These are phyloP conservation scores for Galium porrigens DNA, from an alignment of 305 asterid species.

Conservation along the genomic window DNA sequence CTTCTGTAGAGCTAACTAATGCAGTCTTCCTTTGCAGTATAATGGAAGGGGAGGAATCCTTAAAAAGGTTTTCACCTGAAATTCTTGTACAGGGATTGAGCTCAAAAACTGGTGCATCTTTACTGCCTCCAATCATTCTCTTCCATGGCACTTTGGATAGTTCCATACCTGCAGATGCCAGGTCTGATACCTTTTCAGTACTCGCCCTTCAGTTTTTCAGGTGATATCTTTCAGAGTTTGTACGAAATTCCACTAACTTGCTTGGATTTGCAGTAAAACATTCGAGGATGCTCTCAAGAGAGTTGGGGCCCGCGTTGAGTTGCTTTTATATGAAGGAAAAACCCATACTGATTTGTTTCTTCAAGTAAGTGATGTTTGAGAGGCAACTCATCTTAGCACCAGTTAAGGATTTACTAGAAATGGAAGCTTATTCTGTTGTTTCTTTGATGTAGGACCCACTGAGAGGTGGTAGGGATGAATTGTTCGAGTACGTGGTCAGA, in stretches of 20 bases:
- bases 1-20: slow-evolving; percentile 5
- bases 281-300: slow-evolving; percentile 45
- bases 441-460: slow-evolving; percentile 67
- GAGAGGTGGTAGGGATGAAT: slow-evolving; percentile 85
- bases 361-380: slow-evolving; percentile 41
- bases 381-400: not conserved
- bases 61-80: slow-evolving; percentile 77
- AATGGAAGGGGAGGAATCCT: slow-evolving; percentile 83
- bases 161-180: slow-evolving; percentile 69
- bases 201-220: not conserved
- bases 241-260: slow-evolving; percentile 9
- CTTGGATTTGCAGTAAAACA: slow-evolving; percentile 38
- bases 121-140: slow-evolving; percentile 63
- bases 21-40: slow-evolving; percentile 35
- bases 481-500: slow-evolving; percentile 54
- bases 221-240: not conserved
- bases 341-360: slow-evolving; percentile 89
- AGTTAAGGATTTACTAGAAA: not conserved
- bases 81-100: slow-evolving; percentile 34
- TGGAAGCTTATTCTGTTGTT: not conserved
- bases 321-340: slow-evolving; percentile 64
- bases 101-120: slow-evolving; percentile 28
- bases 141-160: slow-evolving; percentile 68
- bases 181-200: slow-evolving; percentile 35
- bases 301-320: slow-evolving; percentile 59